Conservation (phyloP, 2,329 filamentous ascomycete species). For the Pseudodiploospora longispora region DNA sequence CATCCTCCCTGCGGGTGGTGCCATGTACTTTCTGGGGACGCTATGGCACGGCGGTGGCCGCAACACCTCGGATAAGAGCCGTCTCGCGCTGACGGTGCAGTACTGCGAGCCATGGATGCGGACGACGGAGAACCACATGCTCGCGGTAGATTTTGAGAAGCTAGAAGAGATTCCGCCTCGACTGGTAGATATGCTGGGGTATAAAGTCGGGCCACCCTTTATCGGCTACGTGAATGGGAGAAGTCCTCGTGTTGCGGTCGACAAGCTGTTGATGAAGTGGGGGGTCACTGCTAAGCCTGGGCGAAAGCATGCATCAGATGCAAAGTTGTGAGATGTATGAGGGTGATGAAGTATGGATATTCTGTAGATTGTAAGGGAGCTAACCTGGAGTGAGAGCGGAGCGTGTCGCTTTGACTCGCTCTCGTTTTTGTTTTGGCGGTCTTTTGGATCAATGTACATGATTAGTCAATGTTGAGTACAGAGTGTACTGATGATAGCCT, state of each 20-base stretch:
- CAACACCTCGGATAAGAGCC: slow-evolving; percentile 20
- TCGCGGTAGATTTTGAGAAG: slow-evolving; percentile 23
- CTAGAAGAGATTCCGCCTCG: slow-evolving; percentile 13
- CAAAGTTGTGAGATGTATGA: too few species aligned
- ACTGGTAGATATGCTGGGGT: slow-evolving; percentile 18
- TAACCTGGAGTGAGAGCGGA: too few species aligned
- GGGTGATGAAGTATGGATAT: too few species aligned
- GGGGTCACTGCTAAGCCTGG: not conserved
- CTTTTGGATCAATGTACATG: too few species aligned
- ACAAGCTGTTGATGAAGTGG: slow-evolving; percentile 10
- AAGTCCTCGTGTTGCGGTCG: slow-evolving; percentile 13
- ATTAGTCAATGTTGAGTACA: too few species aligned
- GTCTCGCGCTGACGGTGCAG: slow-evolving; percentile 29
- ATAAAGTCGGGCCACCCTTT: slow-evolving; percentile 15
- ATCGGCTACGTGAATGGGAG: slow-evolving; percentile 15
- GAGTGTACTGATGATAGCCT: too few species aligned
- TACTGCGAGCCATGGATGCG: slow-evolving; percentile 33
- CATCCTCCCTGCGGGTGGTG: slow-evolving; percentile 27
- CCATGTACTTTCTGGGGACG: slow-evolving; percentile 26
- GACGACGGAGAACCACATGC: slow-evolving; percentile 28
- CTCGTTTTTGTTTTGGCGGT: too few species aligned
- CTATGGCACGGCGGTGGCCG: slow-evolving; percentile 31
- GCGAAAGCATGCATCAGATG: too few species aligned
- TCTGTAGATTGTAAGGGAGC: too few species aligned
- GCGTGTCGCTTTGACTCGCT: too few species aligned